Evolutionary conservation across 177 flowering plant genomes (phyloP).

Genomic region (Vitis hybrid): DNA sequence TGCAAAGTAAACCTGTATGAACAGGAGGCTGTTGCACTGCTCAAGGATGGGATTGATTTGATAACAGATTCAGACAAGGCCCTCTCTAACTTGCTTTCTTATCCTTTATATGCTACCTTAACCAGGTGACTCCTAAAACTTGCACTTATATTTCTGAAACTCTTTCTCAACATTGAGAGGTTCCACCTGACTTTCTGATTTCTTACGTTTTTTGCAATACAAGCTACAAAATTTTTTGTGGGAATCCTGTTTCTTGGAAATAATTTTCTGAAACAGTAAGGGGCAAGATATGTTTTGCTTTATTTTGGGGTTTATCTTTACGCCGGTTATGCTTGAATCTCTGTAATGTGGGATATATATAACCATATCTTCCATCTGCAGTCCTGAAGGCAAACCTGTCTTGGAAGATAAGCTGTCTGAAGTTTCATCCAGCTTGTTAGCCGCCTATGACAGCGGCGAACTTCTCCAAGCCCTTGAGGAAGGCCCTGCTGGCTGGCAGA

Average conservation of each 20-base stretch:
- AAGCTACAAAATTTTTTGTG: neutral
- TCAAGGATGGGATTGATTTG: conserved; percentile 88
- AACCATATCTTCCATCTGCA: conserved; percentile 23
- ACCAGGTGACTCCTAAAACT: conserved; percentile 49
- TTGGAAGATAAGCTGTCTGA: conserved; percentile 81
- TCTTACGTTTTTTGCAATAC: neutral
- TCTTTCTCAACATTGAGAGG: neutral
- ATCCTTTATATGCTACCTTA: conserved; percentile 68
- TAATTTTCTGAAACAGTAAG: too few species aligned
- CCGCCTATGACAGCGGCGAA: conserved; percentile 88
- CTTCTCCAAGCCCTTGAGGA: conserved; percentile 69
- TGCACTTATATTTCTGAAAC: neutral
- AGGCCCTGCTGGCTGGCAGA: conserved; percentile 86
- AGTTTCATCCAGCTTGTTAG: conserved; percentile 63
- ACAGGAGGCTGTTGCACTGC: conserved; percentile 78
- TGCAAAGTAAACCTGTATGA: conserved; percentile 8
- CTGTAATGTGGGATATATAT: neutral
- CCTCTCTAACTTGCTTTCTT: conserved; percentile 73
- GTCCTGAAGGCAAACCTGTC: conserved; percentile 73
- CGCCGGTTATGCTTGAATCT: neutral
- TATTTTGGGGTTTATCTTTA: too few species aligned
- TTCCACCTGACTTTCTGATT: neutral
- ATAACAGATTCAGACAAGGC: conserved; percentile 73
- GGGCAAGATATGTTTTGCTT: too few species aligned
- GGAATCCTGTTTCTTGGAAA: too few species aligned